Conservation (phyloP, 495 filamentous ascomycete species). For the Talaromyces trachyspermus region DNA sequence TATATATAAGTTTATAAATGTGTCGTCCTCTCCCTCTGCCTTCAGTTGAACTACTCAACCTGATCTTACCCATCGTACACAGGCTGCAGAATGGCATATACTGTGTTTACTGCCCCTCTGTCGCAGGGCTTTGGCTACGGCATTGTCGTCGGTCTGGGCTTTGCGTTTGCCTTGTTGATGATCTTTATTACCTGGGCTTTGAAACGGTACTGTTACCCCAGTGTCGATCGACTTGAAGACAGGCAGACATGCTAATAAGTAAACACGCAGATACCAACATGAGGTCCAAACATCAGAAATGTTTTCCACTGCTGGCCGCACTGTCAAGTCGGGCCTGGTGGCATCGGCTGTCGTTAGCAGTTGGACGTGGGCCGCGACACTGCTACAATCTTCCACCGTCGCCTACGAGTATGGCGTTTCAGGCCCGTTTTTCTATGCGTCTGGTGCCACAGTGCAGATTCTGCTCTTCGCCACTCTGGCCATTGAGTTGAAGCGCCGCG, state of each 20-base stretch:
- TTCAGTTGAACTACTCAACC: neutral
- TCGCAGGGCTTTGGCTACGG: slow-evolving; percentile 73
- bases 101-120: slow-evolving; percentile 47
- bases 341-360: slow-evolving; percentile 90
- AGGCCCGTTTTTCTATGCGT: slow-evolving; percentile 86
- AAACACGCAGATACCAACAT: slow-evolving; percentile 61
- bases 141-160: slow-evolving; percentile 70
- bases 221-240: too few relatives aligned
- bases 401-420: slow-evolving; percentile 91
- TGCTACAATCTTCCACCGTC: slow-evolving; percentile 73
- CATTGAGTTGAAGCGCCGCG: slow-evolving; percentile 84
- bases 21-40: neutral
- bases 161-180: slow-evolving; percentile 73
- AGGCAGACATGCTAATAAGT: too few relatives aligned
- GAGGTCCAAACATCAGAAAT: slow-evolving; percentile 95
- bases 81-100: neutral
- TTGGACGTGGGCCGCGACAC: slow-evolving; percentile 74
- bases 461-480: slow-evolving; percentile 88
- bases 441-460: slow-evolving; percentile 55
- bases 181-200: slow-evolving; percentile 74
- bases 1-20: too few relatives aligned
- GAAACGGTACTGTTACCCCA: slow-evolving; percentile 51
- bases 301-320: slow-evolving; percentile 91
- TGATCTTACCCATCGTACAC: neutral
- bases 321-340: slow-evolving; percentile 92